Conservation (phyloP, 164 flowering plant species). For the Berberis vulgaris region DNA sequence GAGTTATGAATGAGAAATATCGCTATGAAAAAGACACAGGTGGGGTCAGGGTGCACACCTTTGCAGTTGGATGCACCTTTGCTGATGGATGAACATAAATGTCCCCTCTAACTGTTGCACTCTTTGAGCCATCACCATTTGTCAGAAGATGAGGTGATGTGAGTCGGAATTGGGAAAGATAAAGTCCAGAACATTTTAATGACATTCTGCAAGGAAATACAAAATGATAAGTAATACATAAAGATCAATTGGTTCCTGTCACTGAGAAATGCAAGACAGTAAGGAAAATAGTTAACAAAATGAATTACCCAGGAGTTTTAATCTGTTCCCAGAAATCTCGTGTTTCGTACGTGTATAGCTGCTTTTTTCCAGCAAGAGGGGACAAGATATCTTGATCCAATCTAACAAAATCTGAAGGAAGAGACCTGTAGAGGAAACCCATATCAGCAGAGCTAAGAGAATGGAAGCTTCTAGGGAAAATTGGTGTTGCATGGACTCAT, state of each 20-base stretch:
- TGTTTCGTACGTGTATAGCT: slow-evolving; percentile 79
- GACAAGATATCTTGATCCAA: slow-evolving; percentile 95
- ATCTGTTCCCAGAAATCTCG: slow-evolving; percentile 98
- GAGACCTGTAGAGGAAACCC: slow-evolving; percentile 35
- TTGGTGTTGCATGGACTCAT: too few relatives aligned
- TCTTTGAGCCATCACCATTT: slow-evolving; percentile 68
- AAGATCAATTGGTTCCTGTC: background rate
- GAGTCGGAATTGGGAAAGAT: slow-evolving; percentile 63
- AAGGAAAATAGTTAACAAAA: background rate
- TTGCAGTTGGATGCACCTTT: slow-evolving; percentile 93
- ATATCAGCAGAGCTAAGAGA: slow-evolving; percentile 8
- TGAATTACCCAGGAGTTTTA: slow-evolving; percentile 84
- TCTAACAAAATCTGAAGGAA: slow-evolving; percentile 81
- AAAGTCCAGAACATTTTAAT: slow-evolving; percentile 75
- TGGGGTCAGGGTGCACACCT: slow-evolving; percentile 52
- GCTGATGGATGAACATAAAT: slow-evolving; percentile 96
- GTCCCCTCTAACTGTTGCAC: slow-evolving; percentile 68
- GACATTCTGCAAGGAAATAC: slow-evolving; percentile 61
- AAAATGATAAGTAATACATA: background rate
- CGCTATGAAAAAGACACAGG: background rate
- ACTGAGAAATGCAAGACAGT: slow-evolving; percentile 2
- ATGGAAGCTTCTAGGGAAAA: background rate
- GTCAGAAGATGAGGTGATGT: slow-evolving; percentile 81
- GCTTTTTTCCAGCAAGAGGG: slow-evolving; percentile 97
- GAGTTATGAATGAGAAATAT: background rate